Percentiles rank a stretch among this genome's conserved stretches.
These are phyloP conservation scores for Dissophora ornata DNA, from an alignment of 192 early-diverging fungal species.

Conservation along the genomic window DNA sequence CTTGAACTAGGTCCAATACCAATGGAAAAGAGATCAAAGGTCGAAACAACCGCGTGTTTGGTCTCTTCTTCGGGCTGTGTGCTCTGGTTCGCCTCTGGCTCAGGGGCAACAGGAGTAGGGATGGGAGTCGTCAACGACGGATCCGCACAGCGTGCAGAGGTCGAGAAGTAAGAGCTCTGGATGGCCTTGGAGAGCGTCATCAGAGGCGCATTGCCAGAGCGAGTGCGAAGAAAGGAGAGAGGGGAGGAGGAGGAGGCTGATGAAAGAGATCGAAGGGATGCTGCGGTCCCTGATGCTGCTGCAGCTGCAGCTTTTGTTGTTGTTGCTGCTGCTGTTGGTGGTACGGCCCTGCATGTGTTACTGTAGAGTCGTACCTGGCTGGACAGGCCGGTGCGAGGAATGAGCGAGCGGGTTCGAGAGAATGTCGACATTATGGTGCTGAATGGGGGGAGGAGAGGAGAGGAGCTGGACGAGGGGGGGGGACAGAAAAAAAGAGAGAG, in stretches of 20 bases:
- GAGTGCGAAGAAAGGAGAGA: too few species aligned
- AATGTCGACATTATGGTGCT: slow-evolving; percentile 40
- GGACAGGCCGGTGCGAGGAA: slow-evolving; percentile 14
- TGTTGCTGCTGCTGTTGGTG: background rate
- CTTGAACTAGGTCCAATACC: slow-evolving; percentile 94
- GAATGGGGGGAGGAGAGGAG: too few species aligned
- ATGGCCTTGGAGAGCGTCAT: slow-evolving; percentile 29
- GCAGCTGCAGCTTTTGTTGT: background rate
- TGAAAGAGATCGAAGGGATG: too few species aligned
- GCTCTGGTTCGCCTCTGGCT: background rate
- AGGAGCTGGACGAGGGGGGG: background rate
- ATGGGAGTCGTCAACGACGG: slow-evolving; percentile 47
- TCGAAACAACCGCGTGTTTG: slow-evolving; percentile 88
- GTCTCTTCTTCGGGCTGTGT: slow-evolving; percentile 37
- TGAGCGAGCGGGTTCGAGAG: slow-evolving; percentile 21
- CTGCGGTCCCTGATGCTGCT: background rate
- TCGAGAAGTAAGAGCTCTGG: slow-evolving; percentile 45
- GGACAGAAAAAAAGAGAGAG: background rate
- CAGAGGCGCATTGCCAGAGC: background rate
- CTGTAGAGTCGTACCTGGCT: slow-evolving; percentile 22
- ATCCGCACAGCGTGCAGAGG: slow-evolving; percentile 20
- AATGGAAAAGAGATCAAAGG: slow-evolving; percentile 96
- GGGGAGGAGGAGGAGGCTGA: too few species aligned
- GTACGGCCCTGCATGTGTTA: background rate
- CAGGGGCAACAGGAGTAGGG: slow-evolving; percentile 44